Conservation (phyloP, 164 flowering plant species). For the Echeveria elegans region DNA sequence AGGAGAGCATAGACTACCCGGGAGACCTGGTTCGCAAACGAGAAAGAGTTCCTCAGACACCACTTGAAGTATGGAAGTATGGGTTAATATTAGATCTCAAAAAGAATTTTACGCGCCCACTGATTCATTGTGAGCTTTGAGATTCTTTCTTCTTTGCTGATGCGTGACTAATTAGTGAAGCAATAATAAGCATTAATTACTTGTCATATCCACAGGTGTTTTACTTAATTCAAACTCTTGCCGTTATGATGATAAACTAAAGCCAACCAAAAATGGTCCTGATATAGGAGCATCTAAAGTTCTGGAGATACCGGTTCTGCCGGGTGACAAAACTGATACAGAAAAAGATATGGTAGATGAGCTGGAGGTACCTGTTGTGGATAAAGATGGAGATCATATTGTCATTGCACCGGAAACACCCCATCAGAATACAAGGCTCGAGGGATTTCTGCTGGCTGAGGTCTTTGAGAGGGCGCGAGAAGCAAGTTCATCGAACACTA, state of each 20-base stretch:
- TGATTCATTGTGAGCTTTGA: not conserved
- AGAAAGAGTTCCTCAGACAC: not conserved
- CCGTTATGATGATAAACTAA: not conserved
- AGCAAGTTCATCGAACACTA: slow-evolving; percentile 2
- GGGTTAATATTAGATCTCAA: not conserved
- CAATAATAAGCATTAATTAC: not conserved
- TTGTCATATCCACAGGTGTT: not conserved
- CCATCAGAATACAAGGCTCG: not conserved
- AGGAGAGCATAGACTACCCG: slow-evolving; percentile 2
- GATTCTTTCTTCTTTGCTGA: slow-evolving; percentile 4
- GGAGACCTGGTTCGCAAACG: slow-evolving; percentile 3
- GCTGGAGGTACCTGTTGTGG: not conserved
- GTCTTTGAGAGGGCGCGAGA: not conserved
- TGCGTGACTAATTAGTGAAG: not conserved
- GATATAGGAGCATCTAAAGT: not conserved
- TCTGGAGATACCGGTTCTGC: not conserved
- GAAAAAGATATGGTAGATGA: not conserved
- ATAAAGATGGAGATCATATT: slow-evolving; percentile 3
- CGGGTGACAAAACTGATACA: not conserved
- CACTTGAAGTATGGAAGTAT: not conserved
- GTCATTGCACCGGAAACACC: slow-evolving; percentile 2
- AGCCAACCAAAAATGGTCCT: not conserved
- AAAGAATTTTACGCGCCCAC: not conserved
- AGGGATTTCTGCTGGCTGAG: not conserved
- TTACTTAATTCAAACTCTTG: not conserved